Conservation (phyloP, 257 asterid species). For the Leonotis leonurus region DNA sequence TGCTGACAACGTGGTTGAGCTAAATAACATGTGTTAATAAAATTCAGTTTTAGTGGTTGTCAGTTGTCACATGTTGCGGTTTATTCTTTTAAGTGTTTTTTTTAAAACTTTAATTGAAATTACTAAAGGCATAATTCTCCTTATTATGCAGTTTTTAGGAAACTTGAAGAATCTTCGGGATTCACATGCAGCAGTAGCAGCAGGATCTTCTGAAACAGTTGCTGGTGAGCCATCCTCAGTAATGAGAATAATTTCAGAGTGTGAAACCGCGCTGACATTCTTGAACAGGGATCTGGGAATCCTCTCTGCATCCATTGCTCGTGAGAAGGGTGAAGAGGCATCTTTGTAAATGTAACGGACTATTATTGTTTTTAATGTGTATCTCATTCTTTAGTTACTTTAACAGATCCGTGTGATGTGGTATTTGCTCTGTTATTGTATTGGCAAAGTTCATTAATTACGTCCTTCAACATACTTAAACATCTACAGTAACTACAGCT, state of each 20-base stretch:
- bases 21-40: not conserved
- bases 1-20: conserved; percentile 4
- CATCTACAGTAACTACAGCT: conserved; percentile 6
- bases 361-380: not conserved
- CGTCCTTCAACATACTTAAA: not conserved
- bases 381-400: conserved; percentile 18
- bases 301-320: conserved; percentile 89
- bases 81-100: not conserved
- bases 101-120: not conserved
- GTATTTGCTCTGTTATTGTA: conserved; percentile 1
- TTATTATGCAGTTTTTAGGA: conserved; percentile 59
- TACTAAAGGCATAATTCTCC: not conserved
- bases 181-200: conserved; percentile 86
- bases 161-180: conserved; percentile 94
- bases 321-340: conserved; percentile 61
- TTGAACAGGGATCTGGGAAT: conserved; percentile 84
- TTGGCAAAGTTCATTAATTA: not conserved
- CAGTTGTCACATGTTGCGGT: not conserved
- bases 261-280: conserved; percentile 79
- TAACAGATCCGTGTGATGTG: conserved; percentile 4
- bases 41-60: not conserved
- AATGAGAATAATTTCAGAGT: conserved; percentile 80
- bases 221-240: conserved; percentile 89
- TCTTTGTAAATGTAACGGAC: conserved; percentile 24
- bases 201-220: conserved; percentile 72